phyloP scores from a whole-genome alignment of 805 yeast species.

The Ogataea zsoltii region DNA sequence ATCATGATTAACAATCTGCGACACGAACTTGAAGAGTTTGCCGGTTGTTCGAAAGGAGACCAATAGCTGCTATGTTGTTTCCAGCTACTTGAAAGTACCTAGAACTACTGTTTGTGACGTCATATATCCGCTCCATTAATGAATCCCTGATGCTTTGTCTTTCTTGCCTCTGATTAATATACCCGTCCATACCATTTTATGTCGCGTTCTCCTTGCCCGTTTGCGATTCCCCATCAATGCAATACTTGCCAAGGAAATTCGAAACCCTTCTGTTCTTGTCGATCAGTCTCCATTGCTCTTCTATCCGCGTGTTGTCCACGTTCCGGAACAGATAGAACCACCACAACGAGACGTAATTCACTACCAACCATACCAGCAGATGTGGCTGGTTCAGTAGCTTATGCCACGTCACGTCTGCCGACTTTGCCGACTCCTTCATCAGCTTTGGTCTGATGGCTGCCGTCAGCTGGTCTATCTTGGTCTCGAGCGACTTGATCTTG shows the following conservation, averaged over 20 bases:
- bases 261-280: constrained; percentile 30
- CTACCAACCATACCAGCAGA: constrained; percentile 22
- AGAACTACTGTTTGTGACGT: too few species aligned
- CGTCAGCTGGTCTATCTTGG: constrained; percentile 17
- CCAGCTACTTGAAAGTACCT: too few species aligned
- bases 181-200: too few species aligned
- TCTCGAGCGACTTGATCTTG: constrained; percentile 34
- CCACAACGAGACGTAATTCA: constrained; percentile 18
- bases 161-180: too few species aligned
- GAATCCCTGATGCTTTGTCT: not conserved
- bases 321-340: constrained; percentile 18
- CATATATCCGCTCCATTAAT: not conserved
- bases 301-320: constrained; percentile 26
- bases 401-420: constrained; percentile 5
- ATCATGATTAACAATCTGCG: constrained; percentile 9
- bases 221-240: not conserved
- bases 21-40: constrained; percentile 8
- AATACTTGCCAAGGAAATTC: constrained; percentile 22
- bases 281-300: constrained; percentile 30
- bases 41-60: too few species aligned
- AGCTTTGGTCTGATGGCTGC: not conserved
- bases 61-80: too few species aligned
- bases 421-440: not conserved
- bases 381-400: constrained; percentile 22
- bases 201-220: constrained; percentile 14